A percentile compares a stretch with the other conserved stretches of the same genome.
Conservation (phyloP, 169 alveolate genomes). For the Eimeria necatrix region DNA sequence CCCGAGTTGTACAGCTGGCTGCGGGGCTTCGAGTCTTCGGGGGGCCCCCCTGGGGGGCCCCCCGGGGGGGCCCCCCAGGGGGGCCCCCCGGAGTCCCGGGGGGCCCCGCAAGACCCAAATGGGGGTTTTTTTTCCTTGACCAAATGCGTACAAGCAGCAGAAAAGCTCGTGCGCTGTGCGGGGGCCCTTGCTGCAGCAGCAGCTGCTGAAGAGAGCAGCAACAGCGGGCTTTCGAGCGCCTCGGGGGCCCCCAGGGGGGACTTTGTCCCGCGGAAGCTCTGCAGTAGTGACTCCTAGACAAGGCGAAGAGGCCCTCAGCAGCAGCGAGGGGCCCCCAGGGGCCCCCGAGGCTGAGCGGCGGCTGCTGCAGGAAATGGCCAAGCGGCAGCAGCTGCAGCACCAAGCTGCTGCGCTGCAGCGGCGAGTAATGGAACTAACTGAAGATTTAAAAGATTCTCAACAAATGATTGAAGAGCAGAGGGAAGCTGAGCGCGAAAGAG, state of each 20-base stretch:
- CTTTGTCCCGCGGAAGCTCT: not conserved
- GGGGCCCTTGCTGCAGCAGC: not conserved
- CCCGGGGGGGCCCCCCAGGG: slow-evolving; percentile 1
- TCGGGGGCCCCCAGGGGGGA: not conserved
- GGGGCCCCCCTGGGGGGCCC: not conserved
- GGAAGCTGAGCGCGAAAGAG: slow-evolving; percentile 37
- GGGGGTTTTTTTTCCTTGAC: not conserved
- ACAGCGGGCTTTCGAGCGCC: not conserved
- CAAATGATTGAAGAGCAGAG: slow-evolving; percentile 41
- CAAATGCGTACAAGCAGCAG: not conserved
- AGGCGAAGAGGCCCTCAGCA: not conserved
- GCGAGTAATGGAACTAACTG: slow-evolving; percentile 46
- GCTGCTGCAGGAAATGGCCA: slow-evolving; percentile 36
- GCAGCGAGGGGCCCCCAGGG: not conserved
- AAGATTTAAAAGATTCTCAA: slow-evolving; percentile 20
- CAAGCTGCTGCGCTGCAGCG: slow-evolving; percentile 44
- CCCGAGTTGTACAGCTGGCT: slow-evolving; percentile 2
- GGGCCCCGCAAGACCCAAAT: not conserved
- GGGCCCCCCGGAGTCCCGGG: not conserved
- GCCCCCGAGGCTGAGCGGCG: slow-evolving; percentile 47
- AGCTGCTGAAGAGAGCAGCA: not conserved
- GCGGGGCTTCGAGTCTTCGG: not conserved
- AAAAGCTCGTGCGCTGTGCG: slow-evolving; percentile 3
- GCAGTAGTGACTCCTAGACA: not conserved
- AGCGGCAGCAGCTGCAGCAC: slow-evolving; percentile 70